A percentile compares a stretch with the other conserved stretches of the same genome.
Evolutionary conservation across 495 filamentous ascomycete genomes (phyloP).

Genomic region (Thermochaetoides thermophila): DNA sequence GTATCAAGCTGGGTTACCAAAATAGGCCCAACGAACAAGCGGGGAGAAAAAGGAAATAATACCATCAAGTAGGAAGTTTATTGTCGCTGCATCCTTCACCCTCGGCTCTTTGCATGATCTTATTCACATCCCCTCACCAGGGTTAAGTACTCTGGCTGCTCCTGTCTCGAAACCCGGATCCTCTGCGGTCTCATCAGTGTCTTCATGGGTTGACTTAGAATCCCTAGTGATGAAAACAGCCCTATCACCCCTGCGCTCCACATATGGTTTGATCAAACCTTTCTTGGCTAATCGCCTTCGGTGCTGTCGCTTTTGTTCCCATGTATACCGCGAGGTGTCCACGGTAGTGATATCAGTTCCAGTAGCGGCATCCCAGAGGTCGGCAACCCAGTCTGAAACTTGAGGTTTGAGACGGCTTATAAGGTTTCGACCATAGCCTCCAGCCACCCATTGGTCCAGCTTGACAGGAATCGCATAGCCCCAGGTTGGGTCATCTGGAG

Average conservation of each 20-base stretch:
- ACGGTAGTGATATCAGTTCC: conserved; percentile 24
- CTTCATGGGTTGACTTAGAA: conserved; percentile 18
- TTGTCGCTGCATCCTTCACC: too few relatives aligned
- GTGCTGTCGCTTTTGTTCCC: conserved; percentile 21
- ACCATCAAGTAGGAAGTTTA: too few relatives aligned
- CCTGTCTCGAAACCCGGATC: conserved; percentile 17
- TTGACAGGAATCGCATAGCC: conserved; percentile 40
- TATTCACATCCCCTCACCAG: too few relatives aligned
- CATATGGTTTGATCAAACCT: conserved; percentile 18
- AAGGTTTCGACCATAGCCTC: conserved; percentile 23
- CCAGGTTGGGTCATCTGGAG: conserved; percentile 35
- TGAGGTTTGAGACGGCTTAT: conserved; percentile 18
- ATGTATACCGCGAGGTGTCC: conserved; percentile 16
- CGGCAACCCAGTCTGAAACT: conserved; percentile 25
- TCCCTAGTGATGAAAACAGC: conserved; percentile 20
- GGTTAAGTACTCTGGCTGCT: too few relatives aligned
- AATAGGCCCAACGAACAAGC: too few relatives aligned
- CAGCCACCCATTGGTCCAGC: conserved; percentile 38
- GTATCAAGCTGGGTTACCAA: too few relatives aligned
- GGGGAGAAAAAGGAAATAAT: too few relatives aligned
- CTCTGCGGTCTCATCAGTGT: conserved; percentile 13
- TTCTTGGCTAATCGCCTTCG: conserved; percentile 27
- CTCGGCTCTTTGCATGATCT: too few relatives aligned
- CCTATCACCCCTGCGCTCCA: conserved; percentile 18
- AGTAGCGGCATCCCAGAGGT: conserved; percentile 24